Percentiles rank a stretch among this genome's conserved stretches.
Evolutionary conservation across 73 alveolate species (phyloP).

Genomic region (Tetrahymena malaccensis): DNA sequence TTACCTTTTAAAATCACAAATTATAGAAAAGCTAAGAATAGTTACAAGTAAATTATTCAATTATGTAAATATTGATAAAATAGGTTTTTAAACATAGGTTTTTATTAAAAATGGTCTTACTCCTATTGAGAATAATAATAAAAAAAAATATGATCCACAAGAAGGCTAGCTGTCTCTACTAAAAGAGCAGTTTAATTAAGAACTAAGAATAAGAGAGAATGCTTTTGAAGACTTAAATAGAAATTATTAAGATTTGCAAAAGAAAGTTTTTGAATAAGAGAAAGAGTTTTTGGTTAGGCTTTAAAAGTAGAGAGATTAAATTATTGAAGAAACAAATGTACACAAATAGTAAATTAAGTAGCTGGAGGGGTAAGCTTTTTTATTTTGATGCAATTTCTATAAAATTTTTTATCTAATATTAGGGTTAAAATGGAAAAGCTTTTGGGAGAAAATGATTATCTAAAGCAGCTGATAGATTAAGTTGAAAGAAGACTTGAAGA

Average conservation of each 20-base stretch:
- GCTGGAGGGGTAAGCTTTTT: neutral
- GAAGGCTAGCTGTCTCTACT: neutral
- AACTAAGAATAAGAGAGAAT: neutral
- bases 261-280: neutral
- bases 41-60: neutral
- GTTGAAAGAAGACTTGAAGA: neutral
- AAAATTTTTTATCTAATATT: neutral
- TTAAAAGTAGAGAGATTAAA: neutral
- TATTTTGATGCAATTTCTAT: neutral
- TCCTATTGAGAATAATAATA: neutral
- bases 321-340: neutral
- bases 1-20: neutral
- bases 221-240: neutral
- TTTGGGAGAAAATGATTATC: neutral
- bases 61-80: no score
- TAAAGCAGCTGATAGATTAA: neutral
- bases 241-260: neutral
- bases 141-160: neutral
- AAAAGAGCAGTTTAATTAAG: neutral
- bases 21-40: neutral
- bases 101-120: neutral
- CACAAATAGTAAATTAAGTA: neutral
- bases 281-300: neutral
- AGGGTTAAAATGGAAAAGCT: neutral
- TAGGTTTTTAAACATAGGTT: neutral